Evolutionary conservation across 768 basidiomycete species (phyloP), one percentile per base, ranked within the genome.

Genomic region (Daedaleopsis nitida): DNA sequence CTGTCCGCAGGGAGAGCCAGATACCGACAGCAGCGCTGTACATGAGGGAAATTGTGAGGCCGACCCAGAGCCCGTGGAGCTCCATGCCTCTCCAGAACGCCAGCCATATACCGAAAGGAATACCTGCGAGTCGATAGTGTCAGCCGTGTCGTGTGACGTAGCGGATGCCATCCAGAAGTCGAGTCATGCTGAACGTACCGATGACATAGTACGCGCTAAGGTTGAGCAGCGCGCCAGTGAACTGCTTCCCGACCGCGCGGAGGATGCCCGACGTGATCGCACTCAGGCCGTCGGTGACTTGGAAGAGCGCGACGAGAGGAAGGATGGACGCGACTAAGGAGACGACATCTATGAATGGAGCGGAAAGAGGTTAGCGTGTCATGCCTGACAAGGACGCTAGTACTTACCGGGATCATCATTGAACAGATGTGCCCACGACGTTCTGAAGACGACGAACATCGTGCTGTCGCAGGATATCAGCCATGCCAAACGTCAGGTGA

Each of bases 31-130:
- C 70, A 0, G 86, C 75, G 48, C 79, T 77, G 73, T 87, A 86
- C 14, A 86, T 73, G 52, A 93, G 77, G 1, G 89, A 85, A 5
- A 83, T 69, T 0, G 90, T 91, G 42, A 96, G 76, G 14, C 94
- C 94, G 43, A 89, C 79, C 95, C 94, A 97, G 16, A 97, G 81
- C 0, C 95, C 95, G 19, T 79, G 76, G 13, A 97, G 77, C 0
- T 78, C 85, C 72, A 83, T 79, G 39, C 77, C 72, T 12, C 70
- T 71, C 53, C 76, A 77, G 77, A 95, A 94, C 2, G 90, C 80
- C 5, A 96, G 85, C 74, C 83, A 91, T 53, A 94, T 74, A 14
- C 92, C 95, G 48, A 92, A 77, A 0, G 94, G 94, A 52, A 96
- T 88, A 32, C 92, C 89, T 72, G 58, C 51, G 43, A 52, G 8